Base-by-base conservation (phyloP, 495 filamentous ascomycete species). In the Baudoinia panamericana region DNA sequence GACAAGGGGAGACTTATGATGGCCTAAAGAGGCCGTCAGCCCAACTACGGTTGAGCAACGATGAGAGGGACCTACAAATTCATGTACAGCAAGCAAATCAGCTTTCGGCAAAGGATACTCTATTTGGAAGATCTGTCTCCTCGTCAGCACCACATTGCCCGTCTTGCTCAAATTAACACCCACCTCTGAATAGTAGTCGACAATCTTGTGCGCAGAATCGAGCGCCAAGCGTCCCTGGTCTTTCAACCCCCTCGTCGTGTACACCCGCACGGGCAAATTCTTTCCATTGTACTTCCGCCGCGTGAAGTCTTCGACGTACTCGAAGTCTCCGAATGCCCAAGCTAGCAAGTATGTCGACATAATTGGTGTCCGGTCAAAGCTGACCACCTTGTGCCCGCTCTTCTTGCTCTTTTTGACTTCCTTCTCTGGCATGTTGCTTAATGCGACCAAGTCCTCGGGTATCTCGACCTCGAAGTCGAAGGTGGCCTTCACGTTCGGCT, bases 271-370 rank as follows among this genome's bases (percentile, higher is more conserved):
- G n/a, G 90, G 90, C 17, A 96, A 68, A 39, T 71, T 76, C 61
- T 82, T 82, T 46, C 84, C 90, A 38, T 88, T 75, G 60, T 97
- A 95, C 62, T 80, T 76, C 35, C 87, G 71, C 51, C 80, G 67
- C 7, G 90, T 97, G 59, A 80, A 80, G 31, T 76, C 80, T 61
- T 97, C 90, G 28, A 95, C 74, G 54, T 93, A 93, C 59, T 94
- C 88, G 45, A 97, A 94, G 56, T 96, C 90, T 45, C 92, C 90
- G 42, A 93, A 72, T 16, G 88, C 88, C 90, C 90, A 97, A 12
- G 90, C 88, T 19, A 93, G 65, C 21, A 97, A 76, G 66, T 80
- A 62, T n/a, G 90, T 94, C 59, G 85, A 93, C 90, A 97, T 97
- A 42, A 85, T 67, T 0, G 90, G 90, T 10, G 80, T 86, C 36